Percentiles rank a stretch among this genome's conserved stretches.
Evolutionary conservation across 805 yeast genomes (phyloP).

Genomic region (Saccharomycopsis fibuligera): DNA sequence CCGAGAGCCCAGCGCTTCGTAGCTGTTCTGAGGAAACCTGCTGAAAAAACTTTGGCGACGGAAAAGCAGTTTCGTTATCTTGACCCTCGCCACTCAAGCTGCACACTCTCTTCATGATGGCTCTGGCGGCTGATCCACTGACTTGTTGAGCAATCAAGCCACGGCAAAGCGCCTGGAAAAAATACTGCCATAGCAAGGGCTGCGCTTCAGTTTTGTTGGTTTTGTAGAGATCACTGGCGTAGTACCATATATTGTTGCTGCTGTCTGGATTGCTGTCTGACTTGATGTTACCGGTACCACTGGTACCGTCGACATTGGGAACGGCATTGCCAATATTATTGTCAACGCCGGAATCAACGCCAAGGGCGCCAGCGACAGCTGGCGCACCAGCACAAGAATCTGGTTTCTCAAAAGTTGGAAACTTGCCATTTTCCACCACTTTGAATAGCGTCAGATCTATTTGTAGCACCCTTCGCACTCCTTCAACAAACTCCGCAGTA

Average conservation of each 20-base stretch:
- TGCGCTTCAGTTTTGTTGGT: conserved; percentile 9
- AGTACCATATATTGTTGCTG: no score
- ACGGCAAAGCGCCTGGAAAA: conserved; percentile 37
- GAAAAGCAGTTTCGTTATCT: conserved; percentile 29
- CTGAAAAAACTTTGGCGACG: conserved; percentile 46
- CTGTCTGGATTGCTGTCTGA: no score
- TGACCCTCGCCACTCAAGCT: conserved; percentile 25
- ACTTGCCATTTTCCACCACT: conserved; percentile 25
- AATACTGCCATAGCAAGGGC: conserved; percentile 25
- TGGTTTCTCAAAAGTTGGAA: conserved; percentile 25
- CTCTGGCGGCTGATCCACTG: conserved; percentile 72
- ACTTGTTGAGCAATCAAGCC: conserved; percentile 68
- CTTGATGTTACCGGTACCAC: neutral
- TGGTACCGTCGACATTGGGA: neutral
- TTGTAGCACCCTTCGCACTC: conserved; percentile 29
- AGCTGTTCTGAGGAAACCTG: conserved; percentile 40
- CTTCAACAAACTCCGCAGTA: conserved; percentile 28
- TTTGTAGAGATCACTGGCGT: conserved; percentile 9
- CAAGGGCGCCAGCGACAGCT: neutral
- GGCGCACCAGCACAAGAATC: no score
- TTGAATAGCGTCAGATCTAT: conserved; percentile 34
- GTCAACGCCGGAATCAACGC: neutral
- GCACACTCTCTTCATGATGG: conserved; percentile 48
- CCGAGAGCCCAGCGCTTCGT: conserved; percentile 62
- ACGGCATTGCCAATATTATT: neutral